phyloP scores from a whole-genome alignment of 192 early-diverging fungal species.

The Linderina pennispora region DNA sequence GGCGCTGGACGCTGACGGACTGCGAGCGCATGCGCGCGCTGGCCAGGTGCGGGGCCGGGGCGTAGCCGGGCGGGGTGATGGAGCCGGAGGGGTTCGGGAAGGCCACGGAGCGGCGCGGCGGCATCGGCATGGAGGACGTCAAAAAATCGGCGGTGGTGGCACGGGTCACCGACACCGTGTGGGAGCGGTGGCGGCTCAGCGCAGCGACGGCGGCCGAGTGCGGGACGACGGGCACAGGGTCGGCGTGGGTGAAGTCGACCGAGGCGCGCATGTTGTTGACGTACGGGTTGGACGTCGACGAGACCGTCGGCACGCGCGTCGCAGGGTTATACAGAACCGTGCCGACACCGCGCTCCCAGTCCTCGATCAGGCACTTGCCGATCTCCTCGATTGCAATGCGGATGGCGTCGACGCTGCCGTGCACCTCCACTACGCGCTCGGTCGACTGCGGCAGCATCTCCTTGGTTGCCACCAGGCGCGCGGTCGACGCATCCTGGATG shows the following conservation, averaged over 20 bases:
- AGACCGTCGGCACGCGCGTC: constrained; percentile 46
- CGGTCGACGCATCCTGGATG: constrained; percentile 86
- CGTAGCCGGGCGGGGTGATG: constrained; percentile 18
- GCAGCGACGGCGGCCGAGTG: constrained; percentile 22
- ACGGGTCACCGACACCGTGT: constrained; percentile 45
- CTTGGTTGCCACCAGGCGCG: constrained; percentile 80
- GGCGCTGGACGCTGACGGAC: constrained; percentile 44
- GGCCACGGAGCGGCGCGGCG: constrained; percentile 24
- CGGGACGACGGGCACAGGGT: constrained; percentile 12
- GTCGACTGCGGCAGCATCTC: constrained; percentile 90
- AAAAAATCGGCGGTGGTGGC: constrained; percentile 20
- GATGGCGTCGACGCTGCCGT: constrained; percentile 80
- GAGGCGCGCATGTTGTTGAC: constrained; percentile 43
- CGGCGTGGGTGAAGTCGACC: constrained; percentile 36
- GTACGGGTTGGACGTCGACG: constrained; percentile 45
- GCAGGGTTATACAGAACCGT: constrained; percentile 82
- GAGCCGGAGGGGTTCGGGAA: constrained; percentile 23
- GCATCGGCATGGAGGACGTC: constrained; percentile 42
- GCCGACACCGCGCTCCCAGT: constrained; percentile 76
- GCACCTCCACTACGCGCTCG: constrained; percentile 85
- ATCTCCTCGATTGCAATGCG: constrained; percentile 80
- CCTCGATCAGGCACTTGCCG: constrained; percentile 77
- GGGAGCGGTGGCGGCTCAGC: constrained; percentile 46
- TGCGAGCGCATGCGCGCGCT: constrained; percentile 44
- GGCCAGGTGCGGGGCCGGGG: constrained; percentile 11